Base-by-base conservation (phyloP, 2,329 filamentous ascomycete species). In the Dactylellina cionopaga region DNA sequence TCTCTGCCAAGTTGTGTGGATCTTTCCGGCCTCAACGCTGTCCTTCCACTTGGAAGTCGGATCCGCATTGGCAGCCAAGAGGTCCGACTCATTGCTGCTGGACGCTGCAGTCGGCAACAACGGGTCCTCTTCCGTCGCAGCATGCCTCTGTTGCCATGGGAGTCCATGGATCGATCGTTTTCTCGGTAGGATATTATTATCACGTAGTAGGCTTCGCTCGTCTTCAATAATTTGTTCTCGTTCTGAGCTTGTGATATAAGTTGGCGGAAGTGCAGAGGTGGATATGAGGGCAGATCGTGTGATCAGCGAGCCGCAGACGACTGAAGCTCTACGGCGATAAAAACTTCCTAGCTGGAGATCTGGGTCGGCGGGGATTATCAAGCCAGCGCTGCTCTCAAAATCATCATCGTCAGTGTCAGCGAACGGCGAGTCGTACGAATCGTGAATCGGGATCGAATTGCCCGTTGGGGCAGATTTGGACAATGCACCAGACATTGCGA, bases 1-100 rank as follows among this genome's bases (percentile, higher is more conserved):
- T 74, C 93, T 88, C 80, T 90, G 89, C 92, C 93, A 98, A 3
- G 92, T 96, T 3, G 93, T 97, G 58, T 89, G 89, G 75, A 98
- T 93, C 78, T 88, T 86, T 9, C 92, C 92, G 0, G 90, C 86
- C 0, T 87, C 85, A 9, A 97, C 90, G 0, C 93, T 94, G 74
- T 92, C 90, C 74, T 94, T 89, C 92, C 92, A 96, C 78, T 91
- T 89, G 77, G 88, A 85, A 76, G 90, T 81, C 0, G 77, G 79
- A 66, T 84, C 79, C 58, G 82, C 79, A 79, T 81, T 74, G 80
- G 81, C 27, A 29, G 70, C 63, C 39, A 29, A 39, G 11, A 41
- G 35, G 3, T 59, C 58, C 3, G 52, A 62, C n/a, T 64, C 55
- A 17, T 63, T 62, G 44, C 49, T 51, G 33, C 46, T 66, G 13